Base-by-base conservation (phyloP, 1,284 basidiomycete genomes). In the Ceratobasidium sp. region DNA sequence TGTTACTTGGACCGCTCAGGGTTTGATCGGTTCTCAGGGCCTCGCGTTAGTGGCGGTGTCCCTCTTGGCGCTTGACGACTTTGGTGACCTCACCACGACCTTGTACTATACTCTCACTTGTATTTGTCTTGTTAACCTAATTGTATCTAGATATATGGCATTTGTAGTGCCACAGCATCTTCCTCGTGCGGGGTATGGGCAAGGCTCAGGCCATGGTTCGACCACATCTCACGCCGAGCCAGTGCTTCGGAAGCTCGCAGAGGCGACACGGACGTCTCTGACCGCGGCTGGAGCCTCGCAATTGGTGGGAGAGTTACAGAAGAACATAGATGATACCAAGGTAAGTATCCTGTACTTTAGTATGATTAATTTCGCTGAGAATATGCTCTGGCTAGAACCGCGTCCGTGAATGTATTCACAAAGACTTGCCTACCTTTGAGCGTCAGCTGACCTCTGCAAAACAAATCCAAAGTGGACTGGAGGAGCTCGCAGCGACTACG, bases 241-340 rank as follows among this genome's bases (percentile, higher is more conserved):
- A 69, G 85, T 92, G 34, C 82, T 93, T 50, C 82, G 84, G 50
- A 89, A 86, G 76, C 82, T 93, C 54, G 87, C 89, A 70, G 82
- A 85, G 38, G 84, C 85, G 5, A 84, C 84, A 3, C 77, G 79
- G 69, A 80, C 85, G 72, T 80, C 86, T 1, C 77, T 93, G 40
- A 86, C 82, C 71, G 83, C 89, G 38, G 75, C 81, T 25, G 75
- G 88, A 50, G 87, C 87, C 13, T 80, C 83, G 29, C 85, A 85
- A 72, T 93, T 90, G 90, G 79, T 91, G 34, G 74, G 78, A 0
- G 89, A 92, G 75, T 81, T 93, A 27, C 85, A 92, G 73, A 82
- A 85, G 50, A 84, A 86, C 22, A 90, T 93, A 72, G 78, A 79
- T 35, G 79, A 81, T 25, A 90, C 89, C 7, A 88, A 90, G 81